These are phyloP conservation scores for Melocanna baccifera DNA, from an alignment of 176 grass and related monocot species.

Conservation along the genomic window DNA sequence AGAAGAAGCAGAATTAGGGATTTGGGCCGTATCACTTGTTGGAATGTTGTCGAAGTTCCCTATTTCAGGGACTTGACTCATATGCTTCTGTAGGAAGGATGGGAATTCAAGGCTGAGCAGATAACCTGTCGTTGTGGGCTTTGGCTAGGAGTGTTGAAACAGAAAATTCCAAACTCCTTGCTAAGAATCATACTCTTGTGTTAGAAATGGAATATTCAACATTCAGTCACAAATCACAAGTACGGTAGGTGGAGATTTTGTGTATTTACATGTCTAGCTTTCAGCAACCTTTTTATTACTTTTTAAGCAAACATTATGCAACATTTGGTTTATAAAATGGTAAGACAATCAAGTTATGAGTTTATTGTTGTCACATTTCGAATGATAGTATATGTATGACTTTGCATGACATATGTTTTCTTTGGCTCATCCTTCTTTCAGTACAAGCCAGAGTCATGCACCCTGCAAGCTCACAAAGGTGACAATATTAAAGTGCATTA, in stretches of 20 bases:
- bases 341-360: not conserved
- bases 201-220: not conserved
- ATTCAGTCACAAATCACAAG: not conserved
- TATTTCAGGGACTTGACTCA: not conserved
- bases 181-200: not conserved
- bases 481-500: constrained; percentile 92
- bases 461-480: constrained; percentile 79
- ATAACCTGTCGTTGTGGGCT: not conserved
- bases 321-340: not conserved
- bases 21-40: not conserved
- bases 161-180: not conserved
- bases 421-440: constrained; percentile 41
- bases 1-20: no score
- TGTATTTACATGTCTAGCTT: not conserved
- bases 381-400: not conserved
- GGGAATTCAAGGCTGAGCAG: not conserved
- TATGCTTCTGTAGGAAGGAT: not conserved
- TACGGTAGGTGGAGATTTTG: not conserved
- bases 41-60: not conserved
- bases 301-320: not conserved
- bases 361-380: not conserved
- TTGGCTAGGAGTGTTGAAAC: not conserved
- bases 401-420: constrained; percentile 4
- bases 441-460: constrained; percentile 75
- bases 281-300: not conserved